phyloP scores from a whole-genome alignment of 2,329 filamentous ascomycete species.

The Aphanocladium album region DNA sequence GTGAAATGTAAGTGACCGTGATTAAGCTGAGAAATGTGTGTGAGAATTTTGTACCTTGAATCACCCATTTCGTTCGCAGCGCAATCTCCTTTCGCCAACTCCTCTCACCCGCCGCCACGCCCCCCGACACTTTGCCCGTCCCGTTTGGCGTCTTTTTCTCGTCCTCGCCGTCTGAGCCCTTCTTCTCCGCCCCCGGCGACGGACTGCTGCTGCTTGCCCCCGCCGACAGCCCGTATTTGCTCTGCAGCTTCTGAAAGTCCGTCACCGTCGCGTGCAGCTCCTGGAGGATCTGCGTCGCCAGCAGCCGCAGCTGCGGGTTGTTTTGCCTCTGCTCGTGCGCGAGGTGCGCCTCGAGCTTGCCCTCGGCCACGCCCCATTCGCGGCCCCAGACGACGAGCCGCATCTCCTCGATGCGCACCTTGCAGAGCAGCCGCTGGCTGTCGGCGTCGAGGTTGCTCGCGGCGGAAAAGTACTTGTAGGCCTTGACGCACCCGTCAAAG shows the following conservation, averaged over 20 bases:
- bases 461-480: constrained; percentile 39
- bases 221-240: constrained; percentile 36
- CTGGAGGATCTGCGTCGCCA: constrained; percentile 38
- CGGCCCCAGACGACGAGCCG: constrained; percentile 42
- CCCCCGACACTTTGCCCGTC: constrained; percentile 12
- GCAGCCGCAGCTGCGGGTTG: constrained; percentile 31
- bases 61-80: constrained; percentile 39
- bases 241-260: constrained; percentile 37
- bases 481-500: constrained; percentile 42
- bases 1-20: background rate
- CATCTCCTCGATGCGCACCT: constrained; percentile 47
- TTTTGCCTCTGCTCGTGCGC: constrained; percentile 27
- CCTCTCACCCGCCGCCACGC: constrained; percentile 21
- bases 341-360: constrained; percentile 38
- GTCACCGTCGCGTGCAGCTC: constrained; percentile 41
- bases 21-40: background rate
- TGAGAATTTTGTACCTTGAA: constrained; percentile 28
- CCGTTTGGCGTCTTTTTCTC: background rate
- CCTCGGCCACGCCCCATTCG: constrained; percentile 44
- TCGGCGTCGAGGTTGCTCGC: constrained; percentile 39
- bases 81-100: constrained; percentile 31
- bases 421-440: constrained; percentile 39
- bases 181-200: constrained; percentile 6
- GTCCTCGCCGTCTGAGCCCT: constrained; percentile 21
- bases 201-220: constrained; percentile 5